These are phyloP conservation scores for Russula foetens DNA, from an alignment of 768 basidiomycete species.

Conservation along the genomic window DNA sequence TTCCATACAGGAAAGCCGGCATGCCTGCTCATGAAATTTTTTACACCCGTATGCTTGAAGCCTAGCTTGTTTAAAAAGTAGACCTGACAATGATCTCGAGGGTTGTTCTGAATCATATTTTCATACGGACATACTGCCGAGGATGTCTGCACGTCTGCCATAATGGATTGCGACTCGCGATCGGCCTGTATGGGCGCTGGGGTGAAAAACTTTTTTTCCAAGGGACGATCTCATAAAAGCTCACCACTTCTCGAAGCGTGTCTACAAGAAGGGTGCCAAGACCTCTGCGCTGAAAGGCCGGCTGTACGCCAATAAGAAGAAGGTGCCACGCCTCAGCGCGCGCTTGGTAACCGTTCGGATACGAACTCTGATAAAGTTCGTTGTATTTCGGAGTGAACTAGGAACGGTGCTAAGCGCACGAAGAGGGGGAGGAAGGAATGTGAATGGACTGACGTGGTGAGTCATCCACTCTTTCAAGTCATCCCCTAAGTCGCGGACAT, in stretches of 20 bases:
- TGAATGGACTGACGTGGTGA: not conserved
- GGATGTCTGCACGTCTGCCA: not conserved
- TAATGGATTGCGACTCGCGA: not conserved
- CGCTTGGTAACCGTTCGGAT: not conserved
- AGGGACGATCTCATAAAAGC: not conserved
- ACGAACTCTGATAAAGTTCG: not conserved
- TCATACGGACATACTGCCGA: not conserved
- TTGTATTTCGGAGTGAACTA: slow-evolving; percentile 1
- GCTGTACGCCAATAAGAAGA: not conserved
- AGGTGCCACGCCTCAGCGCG: not conserved
- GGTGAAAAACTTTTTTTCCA: not conserved
- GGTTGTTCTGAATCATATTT: not conserved
- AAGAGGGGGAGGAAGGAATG: not conserved
- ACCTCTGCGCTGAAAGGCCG: not conserved
- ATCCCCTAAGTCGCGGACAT: not conserved
- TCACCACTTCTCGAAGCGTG: not conserved
- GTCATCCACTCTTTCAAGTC: not conserved
- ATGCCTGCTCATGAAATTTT: slow-evolving; percentile 1
- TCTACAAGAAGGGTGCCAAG: not conserved
- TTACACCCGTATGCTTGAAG: slow-evolving; percentile 1
- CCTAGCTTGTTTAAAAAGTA: not conserved
- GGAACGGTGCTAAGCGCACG: not conserved
- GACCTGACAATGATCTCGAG: not conserved
- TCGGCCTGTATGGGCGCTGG: not conserved
- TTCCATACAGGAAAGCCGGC: slow-evolving; percentile 1